Evolutionary conservation across 805 yeast genomes (phyloP).

Genomic region (Kuraishia piskuri): DNA sequence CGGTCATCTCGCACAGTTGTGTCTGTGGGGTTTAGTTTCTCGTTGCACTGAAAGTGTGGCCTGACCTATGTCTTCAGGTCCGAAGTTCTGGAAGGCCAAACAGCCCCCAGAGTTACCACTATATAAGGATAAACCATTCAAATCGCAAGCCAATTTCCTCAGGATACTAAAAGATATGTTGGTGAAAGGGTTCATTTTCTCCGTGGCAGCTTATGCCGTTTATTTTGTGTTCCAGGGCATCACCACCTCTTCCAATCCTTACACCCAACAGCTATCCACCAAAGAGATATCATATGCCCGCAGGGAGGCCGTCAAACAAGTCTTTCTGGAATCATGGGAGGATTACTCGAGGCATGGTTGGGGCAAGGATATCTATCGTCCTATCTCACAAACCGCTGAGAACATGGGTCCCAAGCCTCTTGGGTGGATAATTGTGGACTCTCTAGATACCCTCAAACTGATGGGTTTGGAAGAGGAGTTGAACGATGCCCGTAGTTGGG

Average conservation of each 20-base stretch:
- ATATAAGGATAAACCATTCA: slow-evolving; percentile 44
- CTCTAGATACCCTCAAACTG: slow-evolving; percentile 71
- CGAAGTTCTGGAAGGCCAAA: slow-evolving; percentile 9
- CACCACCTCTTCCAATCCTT: slow-evolving; percentile 7
- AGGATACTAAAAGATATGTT: slow-evolving; percentile 24
- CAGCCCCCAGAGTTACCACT: slow-evolving; percentile 29
- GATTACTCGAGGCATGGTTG: slow-evolving; percentile 71
- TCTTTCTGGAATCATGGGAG: slow-evolving; percentile 69
- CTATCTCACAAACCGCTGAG: slow-evolving; percentile 50
- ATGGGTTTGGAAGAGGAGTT: slow-evolving; percentile 67
- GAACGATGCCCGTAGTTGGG: slow-evolving; percentile 63
- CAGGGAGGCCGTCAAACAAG: slow-evolving; percentile 52
- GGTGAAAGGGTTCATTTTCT: slow-evolving; percentile 30
- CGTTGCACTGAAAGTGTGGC: not conserved
- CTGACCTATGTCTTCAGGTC: not conserved
- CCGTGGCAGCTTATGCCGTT: slow-evolving; percentile 31
- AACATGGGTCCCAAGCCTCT: slow-evolving; percentile 78
- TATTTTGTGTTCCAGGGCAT: slow-evolving; percentile 19
- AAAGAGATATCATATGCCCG: slow-evolving; percentile 28
- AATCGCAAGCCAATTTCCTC: slow-evolving; percentile 10
- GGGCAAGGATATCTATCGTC: slow-evolving; percentile 76
- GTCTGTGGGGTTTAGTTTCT: not conserved
- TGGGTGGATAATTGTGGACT: slow-evolving; percentile 91
- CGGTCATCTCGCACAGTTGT: not conserved
- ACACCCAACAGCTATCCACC: slow-evolving; percentile 2